These are phyloP conservation scores for Ensete ventricosum DNA, from an alignment of 176 grass and related monocot genomes.

Conservation along the genomic window DNA sequence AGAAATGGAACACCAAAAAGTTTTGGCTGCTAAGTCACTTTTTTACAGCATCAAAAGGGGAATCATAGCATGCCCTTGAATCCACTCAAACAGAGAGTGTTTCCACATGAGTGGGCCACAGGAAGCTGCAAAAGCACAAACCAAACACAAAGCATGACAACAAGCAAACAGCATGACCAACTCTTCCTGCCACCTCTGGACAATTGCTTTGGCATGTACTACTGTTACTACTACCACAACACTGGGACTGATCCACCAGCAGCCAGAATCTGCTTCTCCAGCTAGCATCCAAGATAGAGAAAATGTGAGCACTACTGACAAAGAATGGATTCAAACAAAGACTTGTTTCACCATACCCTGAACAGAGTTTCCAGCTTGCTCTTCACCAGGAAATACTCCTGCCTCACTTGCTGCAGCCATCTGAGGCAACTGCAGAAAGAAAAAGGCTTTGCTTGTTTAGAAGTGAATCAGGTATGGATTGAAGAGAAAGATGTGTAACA, in stretches of 20 bases:
- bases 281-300: constrained; percentile 17
- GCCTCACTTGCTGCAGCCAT: constrained; percentile 20
- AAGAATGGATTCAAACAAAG: neutral
- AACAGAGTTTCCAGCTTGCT: constrained; percentile 34
- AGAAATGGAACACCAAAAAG: neutral
- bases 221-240: constrained; percentile 17
- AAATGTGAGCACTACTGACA: neutral
- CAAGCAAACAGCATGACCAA: neutral
- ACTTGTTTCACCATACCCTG: constrained; percentile 14
- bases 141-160: neutral
- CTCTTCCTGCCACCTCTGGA: neutral
- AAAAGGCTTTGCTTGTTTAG: no score
- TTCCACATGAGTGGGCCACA: neutral
- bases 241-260: constrained; percentile 33
- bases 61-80: no score
- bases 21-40: neutral
- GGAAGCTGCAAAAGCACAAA: neutral
- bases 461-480: neutral
- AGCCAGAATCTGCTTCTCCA: constrained; percentile 33
- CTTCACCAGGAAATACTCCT: constrained; percentile 30
- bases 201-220: no score
- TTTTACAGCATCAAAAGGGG: no score
- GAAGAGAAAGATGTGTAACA: neutral
- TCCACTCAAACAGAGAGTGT: no score
- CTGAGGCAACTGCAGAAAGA: constrained; percentile 17